A percentile compares a stretch with the other conserved stretches of the same genome.
phyloP scores from a whole-genome alignment of 306 rosid genomes.

The Styphnolobium japonicum region DNA sequence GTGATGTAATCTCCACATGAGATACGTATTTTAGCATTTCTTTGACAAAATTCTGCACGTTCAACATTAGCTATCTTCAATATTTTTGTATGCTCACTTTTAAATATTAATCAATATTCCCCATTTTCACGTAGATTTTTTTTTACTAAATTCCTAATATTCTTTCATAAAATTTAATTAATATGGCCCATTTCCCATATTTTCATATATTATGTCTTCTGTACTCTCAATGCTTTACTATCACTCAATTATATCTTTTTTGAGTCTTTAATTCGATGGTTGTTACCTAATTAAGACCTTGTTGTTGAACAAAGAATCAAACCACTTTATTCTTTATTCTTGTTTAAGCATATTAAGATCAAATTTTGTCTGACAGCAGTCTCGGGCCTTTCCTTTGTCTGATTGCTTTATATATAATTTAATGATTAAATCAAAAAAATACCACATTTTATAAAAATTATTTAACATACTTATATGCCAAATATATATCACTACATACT shows the following conservation, averaged over 20 bases:
- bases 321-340: neutral
- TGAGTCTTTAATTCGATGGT: neutral
- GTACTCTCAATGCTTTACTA: neutral
- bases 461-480: too few species aligned
- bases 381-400: neutral
- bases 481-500: neutral
- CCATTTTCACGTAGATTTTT: neutral
- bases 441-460: neutral
- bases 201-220: neutral
- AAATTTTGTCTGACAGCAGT: neutral
- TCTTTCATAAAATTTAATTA: neutral
- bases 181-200: neutral
- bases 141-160: neutral
- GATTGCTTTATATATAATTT: neutral
- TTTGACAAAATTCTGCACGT: neutral
- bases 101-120: neutral
- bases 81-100: neutral
- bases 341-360: constrained; percentile 6
- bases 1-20: neutral
- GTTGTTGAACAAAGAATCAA: neutral
- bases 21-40: neutral
- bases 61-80: neutral
- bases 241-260: neutral
- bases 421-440: neutral
- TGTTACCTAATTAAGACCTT: neutral